A percentile compares a stretch with the other conserved stretches of the same genome.
phyloP scores from a whole-genome alignment of 1,139 yeast genomes.

The Candida sp. region DNA sequence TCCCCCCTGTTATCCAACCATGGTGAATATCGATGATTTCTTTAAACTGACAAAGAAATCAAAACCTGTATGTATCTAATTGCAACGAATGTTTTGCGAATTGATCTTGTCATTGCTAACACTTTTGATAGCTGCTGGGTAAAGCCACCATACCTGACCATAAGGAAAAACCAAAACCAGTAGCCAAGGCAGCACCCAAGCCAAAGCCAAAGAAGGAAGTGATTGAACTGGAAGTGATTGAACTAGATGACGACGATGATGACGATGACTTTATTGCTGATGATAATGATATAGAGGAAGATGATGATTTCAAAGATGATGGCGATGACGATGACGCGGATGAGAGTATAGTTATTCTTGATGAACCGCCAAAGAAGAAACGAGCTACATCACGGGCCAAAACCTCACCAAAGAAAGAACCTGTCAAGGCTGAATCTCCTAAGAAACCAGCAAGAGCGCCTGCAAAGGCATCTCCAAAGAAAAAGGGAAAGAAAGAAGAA shows the following conservation, averaged over 20 bases:
- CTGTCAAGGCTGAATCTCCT: neutral
- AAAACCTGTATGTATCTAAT: conserved; percentile 6
- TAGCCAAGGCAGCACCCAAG: conserved; percentile 3
- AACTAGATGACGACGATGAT: conserved; percentile 13
- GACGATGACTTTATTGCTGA: conserved; percentile 11
- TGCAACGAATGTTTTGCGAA: neutral
- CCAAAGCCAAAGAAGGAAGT: conserved; percentile 15
- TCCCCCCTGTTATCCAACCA: neutral
- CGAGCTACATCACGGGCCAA: conserved; percentile 6
- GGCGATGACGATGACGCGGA: conserved; percentile 16
- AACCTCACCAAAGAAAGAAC: conserved; percentile 10
- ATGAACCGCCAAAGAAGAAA: neutral
- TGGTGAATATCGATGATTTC: conserved; percentile 15
- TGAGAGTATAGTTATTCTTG: neutral
- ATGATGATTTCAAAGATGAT: conserved; percentile 16
- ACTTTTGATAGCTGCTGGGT: neutral
- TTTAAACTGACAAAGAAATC: conserved; percentile 6
- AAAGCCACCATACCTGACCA: conserved; percentile 6
- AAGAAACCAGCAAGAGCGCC: neutral
- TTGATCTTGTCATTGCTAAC: conserved; percentile 5
- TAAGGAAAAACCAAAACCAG: conserved; percentile 6
- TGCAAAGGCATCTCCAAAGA: conserved; percentile 9
- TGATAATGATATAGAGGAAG: neutral
- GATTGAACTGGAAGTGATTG: conserved; percentile 22
- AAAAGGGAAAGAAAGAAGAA: conserved; percentile 5